phyloP scores from a whole-genome alignment of 805 yeast species.

The Metschnikowia proteae region DNA sequence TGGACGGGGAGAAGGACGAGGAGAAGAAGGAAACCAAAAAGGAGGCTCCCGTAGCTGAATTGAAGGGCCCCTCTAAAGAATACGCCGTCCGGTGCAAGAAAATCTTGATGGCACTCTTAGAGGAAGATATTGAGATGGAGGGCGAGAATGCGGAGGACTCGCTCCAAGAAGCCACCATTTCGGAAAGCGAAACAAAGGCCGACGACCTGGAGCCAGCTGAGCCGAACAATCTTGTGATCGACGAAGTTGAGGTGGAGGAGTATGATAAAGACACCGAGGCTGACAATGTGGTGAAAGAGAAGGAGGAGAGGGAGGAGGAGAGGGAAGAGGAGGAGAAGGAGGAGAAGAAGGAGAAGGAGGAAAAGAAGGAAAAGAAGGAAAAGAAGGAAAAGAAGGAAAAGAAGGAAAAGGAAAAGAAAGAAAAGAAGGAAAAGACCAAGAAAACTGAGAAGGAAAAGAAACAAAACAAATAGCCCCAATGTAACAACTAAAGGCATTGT shows the following conservation, averaged over 20 bases:
- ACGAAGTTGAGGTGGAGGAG: constrained; percentile 42
- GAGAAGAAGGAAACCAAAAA: constrained; percentile 12
- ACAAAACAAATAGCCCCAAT: too few relatives aligned
- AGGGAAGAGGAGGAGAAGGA: constrained; percentile 10
- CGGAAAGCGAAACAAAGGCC: not conserved
- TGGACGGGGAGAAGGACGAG: constrained; percentile 7
- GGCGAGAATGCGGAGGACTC: constrained; percentile 19
- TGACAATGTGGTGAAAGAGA: constrained; percentile 19
- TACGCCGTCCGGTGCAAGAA: constrained; percentile 41
- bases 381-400: constrained; percentile 6
- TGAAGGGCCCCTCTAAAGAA: constrained; percentile 25
- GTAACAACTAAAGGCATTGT: too few relatives aligned
- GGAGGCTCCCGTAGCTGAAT: constrained; percentile 7
- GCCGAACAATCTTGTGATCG: constrained; percentile 33
- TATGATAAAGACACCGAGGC: constrained; percentile 26
- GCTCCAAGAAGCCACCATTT: not conserved
- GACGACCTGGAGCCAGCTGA: constrained; percentile 5
- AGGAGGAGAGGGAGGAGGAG: constrained; percentile 12
- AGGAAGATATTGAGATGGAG: constrained; percentile 30
- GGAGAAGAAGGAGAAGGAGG: constrained; percentile 12
- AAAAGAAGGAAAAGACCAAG: too few relatives aligned
- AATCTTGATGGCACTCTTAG: constrained; percentile 33
- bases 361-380: constrained; percentile 9
- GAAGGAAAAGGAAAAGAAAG: constrained; percentile 12
- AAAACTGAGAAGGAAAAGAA: too few relatives aligned